phyloP scores from a whole-genome alignment of 2,329 filamentous ascomycete species.

The Xylaria multiplex region DNA sequence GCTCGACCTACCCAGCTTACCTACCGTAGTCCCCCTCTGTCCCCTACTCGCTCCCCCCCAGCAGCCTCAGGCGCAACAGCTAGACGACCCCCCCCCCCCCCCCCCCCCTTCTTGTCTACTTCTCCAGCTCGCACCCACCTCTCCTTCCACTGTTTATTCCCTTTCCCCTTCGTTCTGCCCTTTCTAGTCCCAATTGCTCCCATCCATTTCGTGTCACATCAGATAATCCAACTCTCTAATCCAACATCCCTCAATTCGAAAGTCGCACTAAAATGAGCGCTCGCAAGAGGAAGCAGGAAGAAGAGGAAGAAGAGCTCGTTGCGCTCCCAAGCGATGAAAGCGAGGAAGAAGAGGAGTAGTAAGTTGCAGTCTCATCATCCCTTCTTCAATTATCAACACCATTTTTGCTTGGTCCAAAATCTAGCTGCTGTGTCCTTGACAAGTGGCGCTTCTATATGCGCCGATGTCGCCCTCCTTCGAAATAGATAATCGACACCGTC shows the following conservation, averaged over 20 bases:
- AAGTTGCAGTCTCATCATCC: slow-evolving; percentile 36
- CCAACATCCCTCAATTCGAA: slow-evolving; percentile 26
- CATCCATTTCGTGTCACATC: slow-evolving; percentile 31
- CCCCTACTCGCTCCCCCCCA: slow-evolving; percentile 37
- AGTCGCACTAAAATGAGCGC: slow-evolving; percentile 43
- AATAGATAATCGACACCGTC: slow-evolving; percentile 1
- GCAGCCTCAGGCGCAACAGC: slow-evolving; percentile 45
- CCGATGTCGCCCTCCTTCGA: slow-evolving; percentile 33
- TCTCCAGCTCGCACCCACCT: slow-evolving; percentile 37
- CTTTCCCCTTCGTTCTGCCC: slow-evolving; percentile 32
- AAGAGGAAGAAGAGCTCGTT: slow-evolving; percentile 51
- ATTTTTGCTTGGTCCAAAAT: slow-evolving; percentile 8
- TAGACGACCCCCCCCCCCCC: slow-evolving; percentile 42
- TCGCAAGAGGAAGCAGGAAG: slow-evolving; percentile 51
- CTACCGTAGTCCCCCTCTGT: slow-evolving; percentile 18
- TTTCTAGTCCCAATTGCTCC: slow-evolving; percentile 38
- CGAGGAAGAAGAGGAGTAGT: slow-evolving; percentile 52
- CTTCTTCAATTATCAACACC: slow-evolving; percentile 15
- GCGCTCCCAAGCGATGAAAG: slow-evolving; percentile 51
- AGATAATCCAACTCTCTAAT: slow-evolving; percentile 21
- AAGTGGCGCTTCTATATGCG: slow-evolving; percentile 37
- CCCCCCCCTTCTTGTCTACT: slow-evolving; percentile 38
- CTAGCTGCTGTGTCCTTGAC: slow-evolving; percentile 23
- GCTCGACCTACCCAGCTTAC: slow-evolving; percentile 34
- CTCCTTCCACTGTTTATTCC: slow-evolving; percentile 42